Conservation (phyloP, 768 basidiomycete genomes). For the Calvatia gigantea region DNA sequence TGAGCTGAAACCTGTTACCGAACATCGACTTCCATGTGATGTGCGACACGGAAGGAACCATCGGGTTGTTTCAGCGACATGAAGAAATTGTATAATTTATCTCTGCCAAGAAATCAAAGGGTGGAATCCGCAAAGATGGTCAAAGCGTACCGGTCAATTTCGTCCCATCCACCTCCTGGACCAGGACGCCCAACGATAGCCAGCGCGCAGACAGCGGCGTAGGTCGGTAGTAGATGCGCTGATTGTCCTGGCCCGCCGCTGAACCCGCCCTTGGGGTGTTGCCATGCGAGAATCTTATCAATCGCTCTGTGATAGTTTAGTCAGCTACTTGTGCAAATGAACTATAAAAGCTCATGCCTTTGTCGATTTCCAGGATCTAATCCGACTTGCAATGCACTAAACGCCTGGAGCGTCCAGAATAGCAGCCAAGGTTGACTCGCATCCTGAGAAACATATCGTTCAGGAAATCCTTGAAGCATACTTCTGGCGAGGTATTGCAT, state of each 20-base stretch:
- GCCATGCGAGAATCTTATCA: slow-evolving; percentile 75
- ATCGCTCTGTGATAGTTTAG: slow-evolving; percentile 50
- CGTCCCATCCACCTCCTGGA: slow-evolving; percentile 77
- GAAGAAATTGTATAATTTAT: slow-evolving; percentile 84
- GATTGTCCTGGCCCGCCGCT: slow-evolving; percentile 88
- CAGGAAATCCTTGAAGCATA: slow-evolving; percentile 77
- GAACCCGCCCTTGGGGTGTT: slow-evolving; percentile 88
- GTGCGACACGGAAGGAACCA: slow-evolving; percentile 88
- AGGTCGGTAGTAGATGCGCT: slow-evolving; percentile 86
- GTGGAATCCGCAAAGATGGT: not conserved
- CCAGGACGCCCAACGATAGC: slow-evolving; percentile 80
- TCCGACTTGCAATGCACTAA: slow-evolving; percentile 73
- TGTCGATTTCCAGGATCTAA: slow-evolving; percentile 78
- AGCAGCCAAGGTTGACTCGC: slow-evolving; percentile 95
- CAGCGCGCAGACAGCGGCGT: slow-evolving; percentile 80
- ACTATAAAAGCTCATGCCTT: slow-evolving; percentile 44
- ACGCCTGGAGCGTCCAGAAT: slow-evolving; percentile 88
- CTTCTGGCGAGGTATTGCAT: slow-evolving; percentile 72
- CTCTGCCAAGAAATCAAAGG: slow-evolving; percentile 31
- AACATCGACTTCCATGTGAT: slow-evolving; percentile 90
- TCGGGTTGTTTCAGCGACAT: slow-evolving; percentile 90
- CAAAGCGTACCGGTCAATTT: slow-evolving; percentile 67
- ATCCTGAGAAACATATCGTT: slow-evolving; percentile 79
- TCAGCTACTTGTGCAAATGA: not conserved
- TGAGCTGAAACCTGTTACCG: slow-evolving; percentile 46